Evolutionary conservation across 169 alveolate genomes (phyloP).

Genomic region (Plasmodium sp.): DNA sequence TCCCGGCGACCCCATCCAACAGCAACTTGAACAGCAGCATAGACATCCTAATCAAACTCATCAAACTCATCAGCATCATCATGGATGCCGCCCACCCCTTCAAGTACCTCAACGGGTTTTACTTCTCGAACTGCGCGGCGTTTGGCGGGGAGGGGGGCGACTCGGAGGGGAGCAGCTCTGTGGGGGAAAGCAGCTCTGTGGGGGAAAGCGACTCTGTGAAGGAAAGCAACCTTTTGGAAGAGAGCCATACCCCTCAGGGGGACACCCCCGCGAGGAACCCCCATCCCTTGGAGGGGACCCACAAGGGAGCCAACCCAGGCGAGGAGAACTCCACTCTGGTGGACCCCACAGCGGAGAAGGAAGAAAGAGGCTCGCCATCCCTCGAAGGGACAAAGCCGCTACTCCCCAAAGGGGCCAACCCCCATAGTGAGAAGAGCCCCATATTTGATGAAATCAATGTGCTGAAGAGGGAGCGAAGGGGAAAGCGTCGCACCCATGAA

Average conservation of each 20-base stretch:
- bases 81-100: conserved; percentile 38
- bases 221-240: not conserved
- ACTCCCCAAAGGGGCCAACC: not conserved
- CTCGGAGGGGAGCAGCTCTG: not conserved
- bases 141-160: not conserved
- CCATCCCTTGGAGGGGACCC: not conserved
- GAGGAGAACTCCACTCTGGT: not conserved
- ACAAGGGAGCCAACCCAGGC: not conserved
- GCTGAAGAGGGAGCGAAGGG: not conserved
- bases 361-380: not conserved
- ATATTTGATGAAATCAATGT: not conserved
- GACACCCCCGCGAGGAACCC: not conserved
- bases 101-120: conserved; percentile 29
- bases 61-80: conserved; percentile 16
- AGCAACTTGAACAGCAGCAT: not conserved
- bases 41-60: conserved; percentile 41
- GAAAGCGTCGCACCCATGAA: not conserved
- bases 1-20: not conserved
- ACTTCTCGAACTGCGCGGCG: conserved; percentile 1
- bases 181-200: too few species aligned
- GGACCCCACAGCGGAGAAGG: not conserved
- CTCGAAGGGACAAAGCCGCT: not conserved
- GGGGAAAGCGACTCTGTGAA: not conserved
- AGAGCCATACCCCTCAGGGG: not conserved
- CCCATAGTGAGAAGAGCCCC: not conserved